Base-by-base conservation (phyloP, 306 rosid genomes). In the Pueraria montana region DNA sequence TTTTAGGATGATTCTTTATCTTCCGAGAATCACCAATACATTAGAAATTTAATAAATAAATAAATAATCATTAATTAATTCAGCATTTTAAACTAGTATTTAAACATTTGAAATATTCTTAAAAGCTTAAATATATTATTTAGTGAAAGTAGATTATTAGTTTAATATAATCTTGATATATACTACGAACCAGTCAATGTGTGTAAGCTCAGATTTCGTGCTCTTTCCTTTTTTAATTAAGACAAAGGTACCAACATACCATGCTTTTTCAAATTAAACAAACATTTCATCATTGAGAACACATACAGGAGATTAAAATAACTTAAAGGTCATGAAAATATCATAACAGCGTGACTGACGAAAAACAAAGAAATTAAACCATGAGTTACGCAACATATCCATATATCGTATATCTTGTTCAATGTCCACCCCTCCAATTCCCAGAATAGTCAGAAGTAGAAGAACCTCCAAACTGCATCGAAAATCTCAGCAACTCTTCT, bases 381-480 rank as follows among this genome's bases (percentile, higher is more conserved):
- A 26, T 52, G 36, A 11, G 46, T n/a, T 32, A 17, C 6, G 10
- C 23, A 38, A 6, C 69, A 34, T 5, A 40, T 6, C 10, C 4
- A 17, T 16, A 11, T 2, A 2, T 42, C 2, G 3, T 38, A 27
- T 50, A 16, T 61, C 61, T 2, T 58, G 21, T 14, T 86, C 69
- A 78, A 23, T 70, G 74, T 56, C 45, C 36, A 76, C 82, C 87
- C 71, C 80, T 84, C 90, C 85, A 84, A 74, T 84, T 80, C 14
- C 30, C 8, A 16, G 82, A 59, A 76, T 83, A 90, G 27, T 76
- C 17, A 38, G 32, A 11, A 64, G 87, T 66, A 71, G 89, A 86
- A 62, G 90, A 80, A 56, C 90, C 89, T 48, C 90, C 93, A 18
- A 66, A 84, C 11, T 84, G 94, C 91, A 76, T 83, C 0, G 89